A percentile compares a stretch with the other conserved stretches of the same genome.
Evolutionary conservation across 768 basidiomycete species (phyloP).

Genomic region (button mushroom (Agaricus bisporus)): DNA sequence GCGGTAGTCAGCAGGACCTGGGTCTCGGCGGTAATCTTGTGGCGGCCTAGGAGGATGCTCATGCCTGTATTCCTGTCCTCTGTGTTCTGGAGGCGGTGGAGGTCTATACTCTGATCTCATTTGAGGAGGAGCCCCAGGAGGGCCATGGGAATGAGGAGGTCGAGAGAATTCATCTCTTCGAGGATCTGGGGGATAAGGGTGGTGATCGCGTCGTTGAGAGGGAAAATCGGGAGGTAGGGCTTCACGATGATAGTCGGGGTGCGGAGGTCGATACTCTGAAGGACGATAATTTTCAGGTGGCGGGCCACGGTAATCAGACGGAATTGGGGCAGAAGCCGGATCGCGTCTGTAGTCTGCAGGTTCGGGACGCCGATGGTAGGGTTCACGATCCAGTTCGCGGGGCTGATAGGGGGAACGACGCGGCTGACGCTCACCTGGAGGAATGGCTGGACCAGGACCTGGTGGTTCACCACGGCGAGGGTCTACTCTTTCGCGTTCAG

Average conservation of each 20-base stretch:
- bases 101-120: constrained; percentile 1
- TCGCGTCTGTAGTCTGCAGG: constrained; percentile 9
- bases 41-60: constrained; percentile 3
- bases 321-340: constrained; percentile 1
- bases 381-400: constrained; percentile 6
- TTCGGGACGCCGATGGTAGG: constrained; percentile 7
- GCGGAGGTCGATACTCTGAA: constrained; percentile 6
- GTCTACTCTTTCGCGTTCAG: constrained; percentile 10
- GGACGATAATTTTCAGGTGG: constrained; percentile 7
- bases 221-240: constrained; percentile 2
- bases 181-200: constrained; percentile 1
- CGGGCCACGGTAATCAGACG: constrained; percentile 5
- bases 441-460: constrained; percentile 4
- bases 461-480: constrained; percentile 8
- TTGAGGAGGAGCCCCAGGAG: constrained; percentile 11
- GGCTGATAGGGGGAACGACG: constrained; percentile 8
- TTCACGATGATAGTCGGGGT: constrained; percentile 5
- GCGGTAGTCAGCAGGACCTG: constrained; percentile 4
- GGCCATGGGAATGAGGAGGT: constrained; percentile 1
- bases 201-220: constrained; percentile 4
- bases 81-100: constrained; percentile 7
- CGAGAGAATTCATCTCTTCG: constrained; percentile 8
- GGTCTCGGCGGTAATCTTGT: constrained; percentile 3
- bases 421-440: constrained; percentile 8
- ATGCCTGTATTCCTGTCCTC: constrained; percentile 6